Conservation (phyloP, 305 asterid species). For the Rubia balearica region DNA sequence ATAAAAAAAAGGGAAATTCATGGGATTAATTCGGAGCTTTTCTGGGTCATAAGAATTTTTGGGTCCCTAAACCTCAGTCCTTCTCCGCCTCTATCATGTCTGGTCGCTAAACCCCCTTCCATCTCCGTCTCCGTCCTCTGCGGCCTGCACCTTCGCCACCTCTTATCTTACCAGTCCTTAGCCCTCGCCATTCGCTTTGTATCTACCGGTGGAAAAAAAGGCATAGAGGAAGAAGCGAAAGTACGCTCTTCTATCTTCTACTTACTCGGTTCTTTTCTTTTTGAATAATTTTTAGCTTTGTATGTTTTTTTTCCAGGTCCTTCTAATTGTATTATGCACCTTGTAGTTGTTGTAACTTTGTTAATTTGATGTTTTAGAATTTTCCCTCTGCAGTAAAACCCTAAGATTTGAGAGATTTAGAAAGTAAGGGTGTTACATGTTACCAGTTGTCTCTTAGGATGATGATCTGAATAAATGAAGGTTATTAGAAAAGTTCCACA, state of each 20-base stretch:
- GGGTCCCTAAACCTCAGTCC: no score
- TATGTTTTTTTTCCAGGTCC: background rate
- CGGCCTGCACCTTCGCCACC: no score
- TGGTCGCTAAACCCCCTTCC: no score
- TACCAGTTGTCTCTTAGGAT: background rate
- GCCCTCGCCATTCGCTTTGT: no score
- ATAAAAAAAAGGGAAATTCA: no score
- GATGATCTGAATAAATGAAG: background rate
- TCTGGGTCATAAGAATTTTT: no score
- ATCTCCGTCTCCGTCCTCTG: no score
- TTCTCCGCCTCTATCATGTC: no score
- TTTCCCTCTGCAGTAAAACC: no score
- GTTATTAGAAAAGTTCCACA: no score
- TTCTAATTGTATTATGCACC: background rate
- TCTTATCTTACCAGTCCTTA: no score
- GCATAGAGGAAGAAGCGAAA: conserved; percentile 49
- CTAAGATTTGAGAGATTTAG: background rate
- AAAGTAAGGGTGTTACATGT: background rate
- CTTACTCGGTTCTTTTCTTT: background rate
- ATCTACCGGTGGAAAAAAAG: conserved; percentile 66
- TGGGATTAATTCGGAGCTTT: no score
- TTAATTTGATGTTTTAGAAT: background rate
- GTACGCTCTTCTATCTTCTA: conserved; percentile 14
- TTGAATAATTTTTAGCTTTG: background rate
- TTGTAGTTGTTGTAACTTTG: background rate